Base-by-base conservation (phyloP, 2,329 filamentous ascomycete genomes). In the Talaromyces islandicus region DNA sequence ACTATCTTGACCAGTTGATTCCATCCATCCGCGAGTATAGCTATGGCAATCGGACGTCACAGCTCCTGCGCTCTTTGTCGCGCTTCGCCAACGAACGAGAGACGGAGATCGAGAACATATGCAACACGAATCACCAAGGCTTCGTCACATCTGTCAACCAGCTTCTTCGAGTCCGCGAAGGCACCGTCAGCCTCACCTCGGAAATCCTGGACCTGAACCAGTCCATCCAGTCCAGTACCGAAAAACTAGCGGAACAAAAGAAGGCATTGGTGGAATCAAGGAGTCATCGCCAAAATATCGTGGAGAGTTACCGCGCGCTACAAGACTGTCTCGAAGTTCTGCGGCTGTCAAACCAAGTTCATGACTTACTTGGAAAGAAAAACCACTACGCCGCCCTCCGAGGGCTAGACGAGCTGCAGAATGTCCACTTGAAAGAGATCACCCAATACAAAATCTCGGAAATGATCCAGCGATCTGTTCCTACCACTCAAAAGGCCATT, bases 321-420 rank as follows among this genome's bases (percentile, higher is more conserved):
- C 90, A 91, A 67, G 92, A 96, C 67, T 97, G 93, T 62, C 80
- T 99, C 41, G 92, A 94, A 71, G 94, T 99, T 38, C 78, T 99
- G 41, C 88, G 92, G 60, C 88, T 95, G 9, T 92, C 96, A 56
- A 99, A 99, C 69, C 88, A 96, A 70, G 91, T 96, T 3, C 92
- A 97, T 72, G 94, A 97, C 58, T 80, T 99, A 60, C 84, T 97
- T 54, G 86, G 87, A 43, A 93, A 91, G 76, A 96, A 97, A 77
- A 95, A 92, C 67, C 96, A 97, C 73, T 99, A 99, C 73, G 91
- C 89, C 6, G 94, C 94, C 2, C 82, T 99, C 56, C 92, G 96
- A 67, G 93, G 93, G 4, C 81, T 99, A 53, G 94, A 97, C 68
- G 94, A 99, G 72, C 81, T 99, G 46, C 93, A 97, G 71, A 97